These are phyloP conservation scores for Fusarium papillatum DNA, from an alignment of 2,329 filamentous ascomycete species.

Conservation along the genomic window DNA sequence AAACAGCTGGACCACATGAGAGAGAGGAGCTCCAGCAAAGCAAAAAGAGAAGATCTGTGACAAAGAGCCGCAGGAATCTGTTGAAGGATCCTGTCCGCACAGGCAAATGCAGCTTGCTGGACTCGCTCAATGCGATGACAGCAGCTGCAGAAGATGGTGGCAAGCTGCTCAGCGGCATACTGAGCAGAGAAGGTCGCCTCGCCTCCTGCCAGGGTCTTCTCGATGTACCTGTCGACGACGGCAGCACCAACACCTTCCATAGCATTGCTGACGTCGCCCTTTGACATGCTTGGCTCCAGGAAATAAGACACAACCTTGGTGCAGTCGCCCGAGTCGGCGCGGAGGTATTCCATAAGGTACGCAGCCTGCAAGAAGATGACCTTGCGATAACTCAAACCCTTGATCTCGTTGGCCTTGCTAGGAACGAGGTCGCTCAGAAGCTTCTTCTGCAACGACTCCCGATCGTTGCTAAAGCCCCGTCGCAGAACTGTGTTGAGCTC, in stretches of 20 bases:
- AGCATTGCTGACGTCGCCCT: slow-evolving; percentile 71
- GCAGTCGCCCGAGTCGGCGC: slow-evolving; percentile 89
- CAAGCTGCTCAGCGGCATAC: slow-evolving; percentile 90
- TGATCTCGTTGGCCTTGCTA: slow-evolving; percentile 82
- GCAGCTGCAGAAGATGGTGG: slow-evolving; percentile 86
- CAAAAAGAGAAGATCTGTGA: slow-evolving; percentile 91
- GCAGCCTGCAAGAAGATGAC: slow-evolving; percentile 93
- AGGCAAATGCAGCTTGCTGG: slow-evolving; percentile 86
- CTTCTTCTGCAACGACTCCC: slow-evolving; percentile 85
- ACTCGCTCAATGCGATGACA: slow-evolving; percentile 95
- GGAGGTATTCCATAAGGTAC: slow-evolving; percentile 88
- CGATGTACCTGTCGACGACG: slow-evolving; percentile 84
- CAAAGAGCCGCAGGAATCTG: slow-evolving; percentile 92
- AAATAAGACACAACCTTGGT: slow-evolving; percentile 94
- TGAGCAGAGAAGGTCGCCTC: slow-evolving; percentile 89
- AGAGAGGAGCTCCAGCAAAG: slow-evolving; percentile 89
- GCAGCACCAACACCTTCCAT: slow-evolving; percentile 76
- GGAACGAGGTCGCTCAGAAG: slow-evolving; percentile 82
- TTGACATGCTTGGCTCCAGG: slow-evolving; percentile 87
- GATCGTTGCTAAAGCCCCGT: slow-evolving; percentile 84
- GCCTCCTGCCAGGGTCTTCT: slow-evolving; percentile 78
- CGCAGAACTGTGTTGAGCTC: slow-evolving; percentile 95
- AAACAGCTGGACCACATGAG: slow-evolving; percentile 97
- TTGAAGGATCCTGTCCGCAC: slow-evolving; percentile 87
- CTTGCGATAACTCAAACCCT: slow-evolving; percentile 87